Percentiles rank a stretch among this genome's conserved stretches.
phyloP scores from a whole-genome alignment of 257 asterid species.

The Lycium barbarum region DNA sequence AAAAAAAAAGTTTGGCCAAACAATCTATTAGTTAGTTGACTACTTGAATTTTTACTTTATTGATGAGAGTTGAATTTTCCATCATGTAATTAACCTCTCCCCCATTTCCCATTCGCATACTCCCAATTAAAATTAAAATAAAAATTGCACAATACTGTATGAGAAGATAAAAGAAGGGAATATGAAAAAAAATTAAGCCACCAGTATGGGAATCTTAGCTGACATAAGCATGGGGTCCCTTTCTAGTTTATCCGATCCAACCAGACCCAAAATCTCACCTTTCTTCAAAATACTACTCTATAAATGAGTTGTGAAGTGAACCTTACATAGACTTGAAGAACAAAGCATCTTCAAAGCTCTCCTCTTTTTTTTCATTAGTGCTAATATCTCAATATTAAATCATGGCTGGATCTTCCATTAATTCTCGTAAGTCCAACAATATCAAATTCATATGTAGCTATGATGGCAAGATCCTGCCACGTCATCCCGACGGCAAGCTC shows the following conservation, averaged over 20 bases:
- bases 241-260: not conserved
- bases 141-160: too few relatives aligned
- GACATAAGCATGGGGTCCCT: not conserved
- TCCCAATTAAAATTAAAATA: too few relatives aligned
- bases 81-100: too few relatives aligned
- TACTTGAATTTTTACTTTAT: too few relatives aligned
- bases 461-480: constrained; percentile 88
- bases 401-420: constrained; percentile 56
- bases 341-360: constrained; percentile 35
- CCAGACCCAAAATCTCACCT: not conserved
- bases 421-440: constrained; percentile 23
- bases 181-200: too few relatives aligned
- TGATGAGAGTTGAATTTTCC: too few relatives aligned
- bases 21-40: too few relatives aligned
- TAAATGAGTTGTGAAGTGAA: constrained; percentile 50
- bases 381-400: not conserved
- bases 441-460: constrained; percentile 77
- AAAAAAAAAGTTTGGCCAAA: too few relatives aligned
- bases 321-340: constrained; percentile 69
- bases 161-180: not conserved
- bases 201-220: not conserved
- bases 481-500: constrained; percentile 83
- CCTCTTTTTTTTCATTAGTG: too few relatives aligned
- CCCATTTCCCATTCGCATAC: too few relatives aligned
- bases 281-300: constrained; percentile 35